phyloP scores from a whole-genome alignment of 75 land plant species.

The Chamaecyparis obtusa region DNA sequence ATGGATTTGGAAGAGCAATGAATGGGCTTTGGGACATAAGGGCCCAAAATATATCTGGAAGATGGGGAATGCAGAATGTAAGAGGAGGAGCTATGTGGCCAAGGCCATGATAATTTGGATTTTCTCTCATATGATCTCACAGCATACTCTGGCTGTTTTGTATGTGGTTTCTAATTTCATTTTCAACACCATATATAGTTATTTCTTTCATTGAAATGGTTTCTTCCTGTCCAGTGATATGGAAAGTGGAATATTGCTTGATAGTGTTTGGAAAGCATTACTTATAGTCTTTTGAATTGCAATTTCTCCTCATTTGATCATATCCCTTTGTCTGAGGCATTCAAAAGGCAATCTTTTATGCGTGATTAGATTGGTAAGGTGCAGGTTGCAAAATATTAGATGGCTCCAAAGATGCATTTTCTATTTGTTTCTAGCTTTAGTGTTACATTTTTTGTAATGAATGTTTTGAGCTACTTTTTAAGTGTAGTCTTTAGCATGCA shows the following conservation, averaged over 20 bases:
- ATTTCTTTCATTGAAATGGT: neutral
- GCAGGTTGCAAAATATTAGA: neutral
- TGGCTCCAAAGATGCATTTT: neutral
- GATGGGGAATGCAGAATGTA: too few species aligned
- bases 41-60: too few species aligned
- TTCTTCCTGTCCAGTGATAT: neutral
- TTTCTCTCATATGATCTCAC: neutral
- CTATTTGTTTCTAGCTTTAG: neutral
- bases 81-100: too few species aligned
- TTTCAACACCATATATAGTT: neutral
- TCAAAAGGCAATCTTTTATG: neutral
- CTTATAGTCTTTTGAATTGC: conserved; percentile 3
- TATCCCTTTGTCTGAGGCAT: neutral
- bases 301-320: neutral
- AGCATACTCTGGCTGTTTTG: neutral
- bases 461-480: neutral
- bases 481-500: neutral
- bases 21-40: too few species aligned
- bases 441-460: neutral
- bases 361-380: neutral
- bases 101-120: too few species aligned
- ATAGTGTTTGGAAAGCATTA: neutral
- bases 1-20: too few species aligned
- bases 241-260: neutral
- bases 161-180: neutral